Base-by-base conservation (phyloP, 2,329 filamentous ascomycete genomes). In the Alternaria dauci region DNA sequence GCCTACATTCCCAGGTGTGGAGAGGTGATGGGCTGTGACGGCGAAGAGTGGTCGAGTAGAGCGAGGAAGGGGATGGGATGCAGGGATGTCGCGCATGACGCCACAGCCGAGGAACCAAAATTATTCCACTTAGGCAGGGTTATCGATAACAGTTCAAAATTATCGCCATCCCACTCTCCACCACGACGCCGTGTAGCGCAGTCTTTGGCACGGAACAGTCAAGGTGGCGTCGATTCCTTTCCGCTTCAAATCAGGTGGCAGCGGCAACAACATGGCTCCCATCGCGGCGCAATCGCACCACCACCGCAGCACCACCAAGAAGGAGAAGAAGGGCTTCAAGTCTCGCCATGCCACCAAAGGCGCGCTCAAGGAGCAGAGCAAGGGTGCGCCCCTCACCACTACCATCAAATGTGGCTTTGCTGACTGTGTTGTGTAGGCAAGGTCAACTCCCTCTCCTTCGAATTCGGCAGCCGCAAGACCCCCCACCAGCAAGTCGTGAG, bases 401-500 rank as follows among this genome's bases (percentile, higher is more conserved):
- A 28, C 39, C 18, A 3, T n/a, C n/a, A n/a, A 20, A 51, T 5
- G n/a, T 16, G 4, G 20, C 30, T 2, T 2, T 51, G 28, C 71
- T 70, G 44, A 75, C 56, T 67, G 8, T 38, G 70, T 43, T 59
- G 23, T 46, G 38, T 63, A 95, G 92, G 94, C 76, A 95, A 95
- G 79, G 86, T 94, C 51, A 89, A 89, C 71, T 76, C 85, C 56
- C 58, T 61, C 20, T 61, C 58, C 4, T 52, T 87, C 72, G 91
- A 96, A 75, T 88, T 86, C 71, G 89, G 90, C 62, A 84, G 85
- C 71, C 89, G 94, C 74, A 96, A 92, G 80, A 97, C 94, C 16
- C 92, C 92, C 56, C 93, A 97, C 78, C 95, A 99, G 78, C 93
- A 97, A 82, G 88, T 97, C 81, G 94, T 97, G 92, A 96, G 93